Conservation (phyloP, 352 stramenopile genomes). For the Phytophthora sp. region DNA sequence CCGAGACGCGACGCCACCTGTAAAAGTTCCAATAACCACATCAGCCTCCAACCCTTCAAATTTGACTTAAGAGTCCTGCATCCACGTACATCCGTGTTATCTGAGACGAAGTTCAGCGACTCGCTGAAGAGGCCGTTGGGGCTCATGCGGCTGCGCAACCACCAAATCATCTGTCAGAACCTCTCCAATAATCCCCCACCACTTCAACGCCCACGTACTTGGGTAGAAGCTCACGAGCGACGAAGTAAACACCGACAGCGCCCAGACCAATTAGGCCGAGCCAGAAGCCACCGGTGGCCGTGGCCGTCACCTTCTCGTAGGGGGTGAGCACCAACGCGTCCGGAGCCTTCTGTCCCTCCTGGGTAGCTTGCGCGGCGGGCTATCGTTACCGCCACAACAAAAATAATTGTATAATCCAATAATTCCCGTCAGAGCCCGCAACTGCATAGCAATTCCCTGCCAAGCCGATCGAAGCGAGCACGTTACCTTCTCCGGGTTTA, state of each 20-base stretch:
- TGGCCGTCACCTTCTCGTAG: conserved; percentile 94
- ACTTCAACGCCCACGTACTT: conserved; percentile 57
- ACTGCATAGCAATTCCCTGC: too few relatives aligned
- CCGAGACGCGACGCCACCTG: conserved; percentile 88
- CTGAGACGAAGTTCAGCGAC: conserved; percentile 71
- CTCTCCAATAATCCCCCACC: neutral
- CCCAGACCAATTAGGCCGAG: conserved; percentile 85
- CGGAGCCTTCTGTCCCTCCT: conserved; percentile 59
- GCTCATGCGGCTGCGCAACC: conserved; percentile 72
- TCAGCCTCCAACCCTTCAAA: conserved; percentile 5
- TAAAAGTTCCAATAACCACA: conserved; percentile 11
- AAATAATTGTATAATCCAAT: too few relatives aligned
- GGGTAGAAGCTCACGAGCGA: conserved; percentile 90
- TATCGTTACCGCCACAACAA: neutral
- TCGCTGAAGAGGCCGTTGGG: conserved; percentile 84
- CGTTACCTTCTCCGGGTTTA: conserved; percentile 70
- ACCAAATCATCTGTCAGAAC: conserved; percentile 16
- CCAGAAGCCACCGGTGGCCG: conserved; percentile 90
- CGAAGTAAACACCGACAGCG: conserved; percentile 91
- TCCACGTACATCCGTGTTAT: conserved; percentile 68
- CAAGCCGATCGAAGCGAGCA: neutral
- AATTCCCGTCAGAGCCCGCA: too few relatives aligned
- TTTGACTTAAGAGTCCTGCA: neutral
- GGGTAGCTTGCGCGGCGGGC: conserved; percentile 40
- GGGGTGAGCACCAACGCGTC: conserved; percentile 91